These are phyloP conservation scores for Achlya hypogyna DNA, from an alignment of 352 stramenopile genomes.

Conservation along the genomic window DNA sequence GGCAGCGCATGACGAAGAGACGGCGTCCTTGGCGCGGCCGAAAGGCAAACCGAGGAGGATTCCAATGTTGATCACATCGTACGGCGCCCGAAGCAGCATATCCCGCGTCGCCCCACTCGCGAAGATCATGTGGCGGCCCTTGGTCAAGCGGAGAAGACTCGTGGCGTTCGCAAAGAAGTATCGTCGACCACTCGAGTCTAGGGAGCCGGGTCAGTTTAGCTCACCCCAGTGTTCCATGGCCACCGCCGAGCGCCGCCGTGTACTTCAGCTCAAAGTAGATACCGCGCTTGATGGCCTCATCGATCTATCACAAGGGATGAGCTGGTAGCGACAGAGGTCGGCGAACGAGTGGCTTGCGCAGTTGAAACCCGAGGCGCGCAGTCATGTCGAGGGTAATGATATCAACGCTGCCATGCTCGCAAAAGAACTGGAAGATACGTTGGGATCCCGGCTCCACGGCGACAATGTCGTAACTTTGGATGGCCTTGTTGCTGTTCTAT, in stretches of 20 bases:
- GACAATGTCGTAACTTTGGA: constrained; percentile 73
- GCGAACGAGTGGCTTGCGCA: constrained; percentile 56
- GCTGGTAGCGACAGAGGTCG: background rate
- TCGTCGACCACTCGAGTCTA: constrained; percentile 56
- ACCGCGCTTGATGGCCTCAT: constrained; percentile 53
- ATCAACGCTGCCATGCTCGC: constrained; percentile 68
- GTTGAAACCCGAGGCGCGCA: constrained; percentile 65
- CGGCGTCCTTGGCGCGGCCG: constrained; percentile 50
- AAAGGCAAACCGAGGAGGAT: constrained; percentile 66
- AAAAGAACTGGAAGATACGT: constrained; percentile 79
- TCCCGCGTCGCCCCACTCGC: constrained; percentile 63
- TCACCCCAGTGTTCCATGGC: background rate
- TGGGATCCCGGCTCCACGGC: constrained; percentile 46
- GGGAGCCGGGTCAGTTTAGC: background rate
- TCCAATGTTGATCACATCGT: constrained; percentile 73
- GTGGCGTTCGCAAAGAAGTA: constrained; percentile 84
- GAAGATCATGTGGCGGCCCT: constrained; percentile 57
- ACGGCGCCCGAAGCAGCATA: constrained; percentile 66
- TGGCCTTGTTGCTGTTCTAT: constrained; percentile 38
- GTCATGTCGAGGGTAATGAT: constrained; percentile 77
- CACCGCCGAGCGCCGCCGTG: constrained; percentile 45
- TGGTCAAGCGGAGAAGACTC: constrained; percentile 62
- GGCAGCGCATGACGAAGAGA: constrained; percentile 41
- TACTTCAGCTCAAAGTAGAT: constrained; percentile 81
- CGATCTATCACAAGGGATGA: constrained; percentile 31